A percentile compares a stretch with the other conserved stretches of the same genome.
phyloP scores from a whole-genome alignment of 768 basidiomycete genomes.

The Multifurca ochricompacta region DNA sequence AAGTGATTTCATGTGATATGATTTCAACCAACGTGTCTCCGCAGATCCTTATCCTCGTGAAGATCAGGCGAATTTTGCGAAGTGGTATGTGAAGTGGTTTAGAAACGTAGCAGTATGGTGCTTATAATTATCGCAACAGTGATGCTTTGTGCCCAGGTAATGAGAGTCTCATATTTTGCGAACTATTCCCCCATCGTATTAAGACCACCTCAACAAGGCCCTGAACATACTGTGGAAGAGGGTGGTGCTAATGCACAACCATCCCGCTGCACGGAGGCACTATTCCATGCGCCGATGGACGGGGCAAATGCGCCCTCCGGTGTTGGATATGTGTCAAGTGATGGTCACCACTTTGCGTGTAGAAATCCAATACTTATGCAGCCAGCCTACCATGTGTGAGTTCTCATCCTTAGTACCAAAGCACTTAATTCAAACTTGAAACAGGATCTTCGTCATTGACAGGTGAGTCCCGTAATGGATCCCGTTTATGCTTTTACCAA shows the following conservation, averaged over 20 bases:
- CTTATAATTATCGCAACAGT: slow-evolving; percentile 24
- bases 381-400: slow-evolving; percentile 56
- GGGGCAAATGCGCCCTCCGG: slow-evolving; percentile 27
- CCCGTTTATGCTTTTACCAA: slow-evolving; percentile 24
- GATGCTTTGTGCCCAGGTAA: slow-evolving; percentile 46
- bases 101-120: not conserved
- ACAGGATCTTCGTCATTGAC: slow-evolving; percentile 46
- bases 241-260: slow-evolving; percentile 32
- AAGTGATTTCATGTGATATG: not conserved
- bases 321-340: slow-evolving; percentile 44
- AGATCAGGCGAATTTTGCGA: slow-evolving; percentile 44
- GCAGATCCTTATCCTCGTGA: slow-evolving; percentile 53
- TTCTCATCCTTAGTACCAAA: not conserved
- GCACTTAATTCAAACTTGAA: not conserved
- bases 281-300: slow-evolving; percentile 39
- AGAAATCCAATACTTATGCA: slow-evolving; percentile 45
- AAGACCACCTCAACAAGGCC: slow-evolving; percentile 29
- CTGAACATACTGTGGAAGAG: slow-evolving; percentile 37
- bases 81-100: slow-evolving; percentile 35
- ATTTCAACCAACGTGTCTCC: not conserved
- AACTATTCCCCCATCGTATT: not conserved
- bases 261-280: slow-evolving; percentile 46
- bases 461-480: slow-evolving; percentile 35
- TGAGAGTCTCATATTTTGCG: too few species aligned
- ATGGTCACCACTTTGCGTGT: slow-evolving; percentile 50